Evolutionary conservation across 83 land plant species (phyloP), one percentile per base, ranked within the genome.

Genomic region (Picea mariana): DNA sequence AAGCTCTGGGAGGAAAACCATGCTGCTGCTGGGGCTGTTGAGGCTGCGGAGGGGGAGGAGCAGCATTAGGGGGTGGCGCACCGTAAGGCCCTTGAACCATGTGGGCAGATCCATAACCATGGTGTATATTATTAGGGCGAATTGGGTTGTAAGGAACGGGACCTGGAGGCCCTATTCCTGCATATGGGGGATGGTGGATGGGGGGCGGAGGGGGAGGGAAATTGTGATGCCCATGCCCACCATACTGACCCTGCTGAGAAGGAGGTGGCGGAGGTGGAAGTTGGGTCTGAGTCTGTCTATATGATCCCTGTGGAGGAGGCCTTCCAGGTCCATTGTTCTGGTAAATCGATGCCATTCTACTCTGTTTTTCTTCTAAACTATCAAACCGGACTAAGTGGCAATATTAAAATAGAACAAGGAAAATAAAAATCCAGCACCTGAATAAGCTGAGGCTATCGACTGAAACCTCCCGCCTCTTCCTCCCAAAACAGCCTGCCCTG

Each of bases 1-100:
- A 55, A 55, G 58, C 13, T 55, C 58, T 55, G 15, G 69, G 69
- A 15, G 78, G 78, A 13, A 75, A 75, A 7, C 60, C 61, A 13
- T 75, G 78, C 31, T 75, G 78, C 5, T 75, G 61, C 6, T 69
- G 79, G 24, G 9, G 81, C 20, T 31, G 23, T 13, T 23, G 81
- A 31, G 80, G 34, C 21, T 34, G 79, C 0, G 83, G 79, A 73
- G 83, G 75, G 17, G 82, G 62, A 20, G 82, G 82, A 23, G 82
- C 61, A 73, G 82, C 62, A 62, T 64, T 1, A 79, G 85, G 21
- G 84, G 88, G 71, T 52, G 86, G 24, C 60, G 83, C 66, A 11
- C 47, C 49, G 75, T 63, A 18, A 64, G 78, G n/a, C 62, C 81
- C 71, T 44, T 24, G 31, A 60, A 68, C 20, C 23, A 38, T 21